Evolutionary conservation across 805 yeast species (phyloP).

Genomic region (Teunomyces stri): DNA sequence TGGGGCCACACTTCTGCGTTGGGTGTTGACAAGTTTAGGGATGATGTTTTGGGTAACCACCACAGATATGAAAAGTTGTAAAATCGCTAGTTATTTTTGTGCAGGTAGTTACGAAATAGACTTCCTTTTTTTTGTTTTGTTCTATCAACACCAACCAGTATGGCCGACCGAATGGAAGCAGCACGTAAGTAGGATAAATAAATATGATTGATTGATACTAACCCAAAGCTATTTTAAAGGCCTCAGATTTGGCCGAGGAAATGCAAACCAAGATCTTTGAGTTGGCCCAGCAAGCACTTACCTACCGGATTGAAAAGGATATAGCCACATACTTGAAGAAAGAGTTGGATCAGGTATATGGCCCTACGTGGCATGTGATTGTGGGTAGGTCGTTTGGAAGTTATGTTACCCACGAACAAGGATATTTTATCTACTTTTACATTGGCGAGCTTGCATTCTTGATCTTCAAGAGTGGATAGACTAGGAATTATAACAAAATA

Average conservation of each 20-base stretch:
- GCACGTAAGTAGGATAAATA: background rate
- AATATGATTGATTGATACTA: background rate
- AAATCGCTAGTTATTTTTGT: background rate
- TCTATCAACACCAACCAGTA: background rate
- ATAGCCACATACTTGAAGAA: slow-evolving; percentile 66
- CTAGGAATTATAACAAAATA: background rate
- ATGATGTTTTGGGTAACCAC: slow-evolving; percentile 25
- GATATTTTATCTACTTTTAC: slow-evolving; percentile 68
- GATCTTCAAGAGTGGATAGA: slow-evolving; percentile 63
- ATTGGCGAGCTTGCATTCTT: slow-evolving; percentile 66
- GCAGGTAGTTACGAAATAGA: slow-evolving; percentile 1
- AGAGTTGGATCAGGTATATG: slow-evolving; percentile 60
- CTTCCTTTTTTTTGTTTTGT: background rate
- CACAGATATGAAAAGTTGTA: slow-evolving; percentile 19
- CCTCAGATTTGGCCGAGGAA: slow-evolving; percentile 50
- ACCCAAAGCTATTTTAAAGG: slow-evolving; percentile 37
- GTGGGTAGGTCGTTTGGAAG: slow-evolving; percentile 80
- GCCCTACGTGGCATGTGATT: slow-evolving; percentile 78
- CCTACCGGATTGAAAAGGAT: slow-evolving; percentile 52
- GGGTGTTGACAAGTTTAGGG: slow-evolving; percentile 27
- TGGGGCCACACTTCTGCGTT: slow-evolving; percentile 37
- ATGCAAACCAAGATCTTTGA: slow-evolving; percentile 50
- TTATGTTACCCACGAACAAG: slow-evolving; percentile 76
- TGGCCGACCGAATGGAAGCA: background rate
- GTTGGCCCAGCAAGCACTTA: slow-evolving; percentile 43